Conservation (phyloP, 768 basidiomycete genomes). For the Collybia sordida region DNA sequence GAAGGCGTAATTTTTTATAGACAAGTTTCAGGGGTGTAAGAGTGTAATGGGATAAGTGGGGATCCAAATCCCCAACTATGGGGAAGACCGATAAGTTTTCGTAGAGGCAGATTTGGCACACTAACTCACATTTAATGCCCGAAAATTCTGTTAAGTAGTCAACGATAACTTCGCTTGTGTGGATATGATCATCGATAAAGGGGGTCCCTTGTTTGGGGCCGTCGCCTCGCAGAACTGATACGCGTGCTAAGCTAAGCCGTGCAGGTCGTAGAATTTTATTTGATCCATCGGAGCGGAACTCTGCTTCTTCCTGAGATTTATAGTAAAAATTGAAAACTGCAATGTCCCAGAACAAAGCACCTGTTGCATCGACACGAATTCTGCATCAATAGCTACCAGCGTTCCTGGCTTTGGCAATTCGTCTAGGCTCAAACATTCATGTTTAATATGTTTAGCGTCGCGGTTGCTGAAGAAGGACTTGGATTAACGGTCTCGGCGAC, state of each 20-base stretch:
- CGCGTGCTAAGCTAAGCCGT: slow-evolving; percentile 88
- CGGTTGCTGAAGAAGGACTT: slow-evolving; percentile 57
- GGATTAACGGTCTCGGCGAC: background rate
- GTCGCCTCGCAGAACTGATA: slow-evolving; percentile 89
- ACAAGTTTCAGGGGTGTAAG: slow-evolving; percentile 96
- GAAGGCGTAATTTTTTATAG: slow-evolving; percentile 92
- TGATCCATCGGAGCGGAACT: slow-evolving; percentile 92
- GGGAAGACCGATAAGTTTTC: slow-evolving; percentile 5
- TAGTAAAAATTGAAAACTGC: too few relatives aligned
- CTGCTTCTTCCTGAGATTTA: slow-evolving; percentile 79
- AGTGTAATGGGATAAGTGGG: slow-evolving; percentile 77
- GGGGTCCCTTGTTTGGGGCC: slow-evolving; percentile 80
- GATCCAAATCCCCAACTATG: slow-evolving; percentile 91
- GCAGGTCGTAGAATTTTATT: slow-evolving; percentile 92
- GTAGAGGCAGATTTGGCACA: background rate
- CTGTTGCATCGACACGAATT: slow-evolving; percentile 97
- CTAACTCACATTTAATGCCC: slow-evolving; percentile 81
- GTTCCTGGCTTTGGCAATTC: slow-evolving; percentile 88
- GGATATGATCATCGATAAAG: slow-evolving; percentile 98
- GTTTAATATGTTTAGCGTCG: slow-evolving; percentile 70
- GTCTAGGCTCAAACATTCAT: slow-evolving; percentile 64
- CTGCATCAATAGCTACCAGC: slow-evolving; percentile 93
- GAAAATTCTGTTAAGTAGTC: slow-evolving; percentile 98
- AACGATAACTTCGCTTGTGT: slow-evolving; percentile 92
- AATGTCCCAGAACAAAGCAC: slow-evolving; percentile 29